Conservation (phyloP, 495 filamentous ascomycete genomes). For the Annulohypoxylon nitens region DNA sequence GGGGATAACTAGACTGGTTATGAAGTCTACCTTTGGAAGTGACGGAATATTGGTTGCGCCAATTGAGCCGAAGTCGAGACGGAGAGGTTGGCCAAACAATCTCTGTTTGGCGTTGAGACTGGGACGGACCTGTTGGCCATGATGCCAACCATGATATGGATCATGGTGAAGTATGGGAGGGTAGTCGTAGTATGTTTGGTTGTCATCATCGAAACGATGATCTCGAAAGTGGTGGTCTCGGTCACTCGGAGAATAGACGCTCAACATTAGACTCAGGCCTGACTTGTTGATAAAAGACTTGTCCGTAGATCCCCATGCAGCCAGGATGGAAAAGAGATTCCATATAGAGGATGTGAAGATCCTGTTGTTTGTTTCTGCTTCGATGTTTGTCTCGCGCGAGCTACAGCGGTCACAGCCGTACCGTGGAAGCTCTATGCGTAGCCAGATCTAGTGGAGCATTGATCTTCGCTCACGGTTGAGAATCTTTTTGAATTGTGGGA, state of each 20-base stretch:
- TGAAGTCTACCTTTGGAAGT: slow-evolving; percentile 14
- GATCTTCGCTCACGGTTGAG: not conserved
- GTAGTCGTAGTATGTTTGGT: not conserved
- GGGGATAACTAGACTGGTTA: not conserved
- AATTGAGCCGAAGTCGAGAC: not conserved
- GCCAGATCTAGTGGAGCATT: not conserved
- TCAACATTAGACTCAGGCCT: not conserved
- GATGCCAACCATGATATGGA: not conserved
- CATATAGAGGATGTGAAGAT: not conserved
- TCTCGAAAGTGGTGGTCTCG: slow-evolving; percentile 22
- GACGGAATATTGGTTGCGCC: not conserved
- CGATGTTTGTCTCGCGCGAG: not conserved
- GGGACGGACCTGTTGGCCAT: not conserved
- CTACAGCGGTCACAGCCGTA: slow-evolving; percentile 2
- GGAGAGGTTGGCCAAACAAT: slow-evolving; percentile 5
- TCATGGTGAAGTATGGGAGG: slow-evolving; percentile 1
- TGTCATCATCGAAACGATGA: slow-evolving; percentile 17
- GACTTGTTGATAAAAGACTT: not conserved
- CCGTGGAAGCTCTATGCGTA: slow-evolving; percentile 17
- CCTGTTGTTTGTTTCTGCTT: not conserved
- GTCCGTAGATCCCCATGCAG: not conserved
- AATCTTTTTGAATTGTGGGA: not conserved
- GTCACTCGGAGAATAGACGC: slow-evolving; percentile 17
- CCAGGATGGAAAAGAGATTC: slow-evolving; percentile 14
- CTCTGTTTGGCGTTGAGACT: not conserved